Evolutionary conservation across 208 protist species (phyloP), one percentile per base, ranked within the genome.

Genomic region (Novymonas esmeraldas): DNA sequence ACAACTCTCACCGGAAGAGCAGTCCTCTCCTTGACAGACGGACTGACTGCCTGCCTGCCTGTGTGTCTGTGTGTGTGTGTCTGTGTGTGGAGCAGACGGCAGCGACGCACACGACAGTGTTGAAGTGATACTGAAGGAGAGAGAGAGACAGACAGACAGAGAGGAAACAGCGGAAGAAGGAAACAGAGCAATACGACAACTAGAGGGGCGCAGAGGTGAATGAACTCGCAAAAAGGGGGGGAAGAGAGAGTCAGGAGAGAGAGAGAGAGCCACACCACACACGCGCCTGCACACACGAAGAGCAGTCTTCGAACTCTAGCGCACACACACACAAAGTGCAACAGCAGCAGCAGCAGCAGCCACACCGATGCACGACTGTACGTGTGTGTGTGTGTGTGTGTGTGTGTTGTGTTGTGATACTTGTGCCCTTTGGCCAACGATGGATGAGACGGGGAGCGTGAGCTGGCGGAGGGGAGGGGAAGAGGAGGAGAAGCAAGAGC

Each of bases 41-140:
- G n/a, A n/a, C n/a, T n/a, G n/a, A n/a, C n/a, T n/a, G n/a, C n/a
- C n/a, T n/a, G n/a, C n/a, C n/a, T 52, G 48, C 22, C 24, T 31
- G 24, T 52, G 48, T 56, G 24, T 39, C 34, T 58, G 34, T 56
- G 38, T 28, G 6, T 39, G 61, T 58, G 34, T 58, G 52, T 59
- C 13, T 28, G n/a, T n/a, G n/a, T n/a, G n/a, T n/a, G n/a, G n/a
- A n/a, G 6, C 20, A 6, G 5, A 41, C 7, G 9, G n/a, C 28
- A 24, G 3, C 10, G n/a, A 26, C n/a, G 39, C 31, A 20, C 26
- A 54, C 1, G 0, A 16, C 1, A 2, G 18, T 33, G 49, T 11
- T n/a, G 49, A 33, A 26, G 16, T 9, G 51, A 57, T 3, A 39
- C 3, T 39, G 7, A 20, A 46, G 20, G 1, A 46, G 38, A n/a